Evolutionary conservation across 371 early-diverging fungal species (phyloP).

Genomic region (Mucor mucedo): DNA sequence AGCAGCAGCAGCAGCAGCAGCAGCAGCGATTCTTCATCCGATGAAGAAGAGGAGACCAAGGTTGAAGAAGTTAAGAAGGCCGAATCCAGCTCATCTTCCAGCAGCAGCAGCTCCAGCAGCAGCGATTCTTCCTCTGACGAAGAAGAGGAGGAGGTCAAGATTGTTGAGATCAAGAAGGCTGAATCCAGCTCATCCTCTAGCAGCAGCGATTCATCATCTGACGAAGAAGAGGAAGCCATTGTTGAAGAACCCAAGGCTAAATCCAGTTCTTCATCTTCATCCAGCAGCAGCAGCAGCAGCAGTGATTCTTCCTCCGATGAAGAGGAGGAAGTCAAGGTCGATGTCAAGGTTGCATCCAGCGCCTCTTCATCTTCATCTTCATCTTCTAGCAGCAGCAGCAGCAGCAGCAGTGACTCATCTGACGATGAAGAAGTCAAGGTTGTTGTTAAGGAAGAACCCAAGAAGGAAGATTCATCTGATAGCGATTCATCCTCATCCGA

Average conservation of each 20-base stretch:
- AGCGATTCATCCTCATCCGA: constrained; percentile 5
- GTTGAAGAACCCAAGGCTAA: constrained; percentile 13
- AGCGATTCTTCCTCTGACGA: neutral
- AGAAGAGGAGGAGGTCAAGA: constrained; percentile 1
- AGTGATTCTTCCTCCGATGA: constrained; percentile 22
- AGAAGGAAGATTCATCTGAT: constrained; percentile 15
- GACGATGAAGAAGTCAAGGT: constrained; percentile 25
- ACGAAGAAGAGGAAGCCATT: constrained; percentile 8
- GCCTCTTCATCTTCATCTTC: neutral
- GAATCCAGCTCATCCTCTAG: constrained; percentile 3
- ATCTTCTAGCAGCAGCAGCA: constrained; percentile 3
- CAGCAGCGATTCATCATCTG: constrained; percentile 23
- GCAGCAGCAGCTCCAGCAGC: neutral
- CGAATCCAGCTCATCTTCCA: constrained; percentile 5
- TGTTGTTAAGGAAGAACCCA: constrained; percentile 26
- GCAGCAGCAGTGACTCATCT: constrained; percentile 31
- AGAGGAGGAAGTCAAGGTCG: constrained; percentile 10
- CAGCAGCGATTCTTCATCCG: constrained; percentile 11
- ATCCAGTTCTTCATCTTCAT: constrained; percentile 5
- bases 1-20: constrained; percentile 8
- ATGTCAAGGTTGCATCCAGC: constrained; percentile 8
- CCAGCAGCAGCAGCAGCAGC: neutral
- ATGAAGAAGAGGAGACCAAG: constrained; percentile 1
- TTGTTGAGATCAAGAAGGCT: neutral
- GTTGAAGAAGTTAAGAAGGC: constrained; percentile 4